Conservation (phyloP, 129 eudicot species). For the Flaveria linearis region DNA sequence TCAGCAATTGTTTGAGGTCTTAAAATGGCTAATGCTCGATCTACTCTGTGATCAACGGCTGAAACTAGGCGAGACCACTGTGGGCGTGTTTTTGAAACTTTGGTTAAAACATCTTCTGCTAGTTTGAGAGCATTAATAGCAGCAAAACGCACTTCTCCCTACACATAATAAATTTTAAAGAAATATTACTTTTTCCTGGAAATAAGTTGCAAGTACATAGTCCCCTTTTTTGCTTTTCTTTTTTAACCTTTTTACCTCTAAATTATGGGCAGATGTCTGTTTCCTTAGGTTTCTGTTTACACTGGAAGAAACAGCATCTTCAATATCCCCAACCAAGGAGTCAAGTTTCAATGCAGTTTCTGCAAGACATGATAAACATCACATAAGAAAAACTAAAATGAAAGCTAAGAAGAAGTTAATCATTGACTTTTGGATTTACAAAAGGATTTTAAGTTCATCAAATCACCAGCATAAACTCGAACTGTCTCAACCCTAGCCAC, state of each 20-base stretch:
- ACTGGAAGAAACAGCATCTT: slow-evolving; percentile 83
- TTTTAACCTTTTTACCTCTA: slow-evolving; percentile 52
- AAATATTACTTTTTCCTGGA: not conserved
- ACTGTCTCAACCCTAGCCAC: slow-evolving; percentile 95
- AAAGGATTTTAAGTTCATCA: not conserved
- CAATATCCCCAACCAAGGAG: slow-evolving; percentile 84
- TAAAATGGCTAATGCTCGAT: slow-evolving; percentile 77
- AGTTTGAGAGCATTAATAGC: slow-evolving; percentile 66
- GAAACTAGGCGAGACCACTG: slow-evolving; percentile 79
- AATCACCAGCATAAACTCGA: slow-evolving; percentile 82
- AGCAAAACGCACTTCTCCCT: slow-evolving; percentile 55
- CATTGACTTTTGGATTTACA: not conserved
- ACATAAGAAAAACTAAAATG: not conserved
- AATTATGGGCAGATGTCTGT: slow-evolving; percentile 45
- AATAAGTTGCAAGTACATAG: not conserved
- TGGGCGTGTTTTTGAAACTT: slow-evolving; percentile 68
- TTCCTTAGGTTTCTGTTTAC: slow-evolving; percentile 59
- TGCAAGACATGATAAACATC: slow-evolving; percentile 32
- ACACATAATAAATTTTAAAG: slow-evolving; percentile 12
- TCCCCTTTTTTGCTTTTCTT: not conserved
- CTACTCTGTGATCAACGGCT: slow-evolving; percentile 95
- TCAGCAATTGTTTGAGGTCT: slow-evolving; percentile 96
- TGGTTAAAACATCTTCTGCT: slow-evolving; percentile 66
- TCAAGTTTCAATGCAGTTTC: slow-evolving; percentile 90
- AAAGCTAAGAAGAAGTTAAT: not conserved